Percentiles rank a stretch among this genome's conserved stretches.
Conservation (phyloP, 179 eudicot genomes). For the Heliamphora pulchella region DNA sequence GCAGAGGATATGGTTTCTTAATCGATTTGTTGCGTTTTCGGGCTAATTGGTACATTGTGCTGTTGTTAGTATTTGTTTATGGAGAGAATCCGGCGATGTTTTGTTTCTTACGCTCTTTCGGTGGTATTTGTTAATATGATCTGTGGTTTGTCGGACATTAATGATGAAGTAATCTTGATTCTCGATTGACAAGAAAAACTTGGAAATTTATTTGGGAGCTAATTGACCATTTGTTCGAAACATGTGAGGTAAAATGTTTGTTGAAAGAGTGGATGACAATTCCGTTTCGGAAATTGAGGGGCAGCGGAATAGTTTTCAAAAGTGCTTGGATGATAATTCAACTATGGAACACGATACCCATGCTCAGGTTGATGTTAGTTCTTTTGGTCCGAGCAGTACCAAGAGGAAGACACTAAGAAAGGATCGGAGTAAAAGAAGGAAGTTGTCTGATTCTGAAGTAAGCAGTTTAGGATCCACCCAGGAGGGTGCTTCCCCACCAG, state of each 20-base stretch:
- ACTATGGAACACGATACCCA: neutral
- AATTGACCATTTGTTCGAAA: neutral
- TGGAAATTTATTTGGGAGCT: neutral
- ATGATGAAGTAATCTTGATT: neutral
- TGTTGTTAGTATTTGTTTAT: neutral
- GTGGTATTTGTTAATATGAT: neutral
- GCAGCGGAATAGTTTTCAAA: neutral
- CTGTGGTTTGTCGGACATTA: neutral
- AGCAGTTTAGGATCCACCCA: neutral
- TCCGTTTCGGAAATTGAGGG: neutral
- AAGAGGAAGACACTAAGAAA: neutral
- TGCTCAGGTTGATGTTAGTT: neutral
- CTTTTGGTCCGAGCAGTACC: neutral
- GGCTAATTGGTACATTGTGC: neutral
- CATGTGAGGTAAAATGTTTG: neutral
- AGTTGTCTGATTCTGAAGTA: neutral
- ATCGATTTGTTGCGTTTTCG: neutral
- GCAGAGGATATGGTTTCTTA: neutral
- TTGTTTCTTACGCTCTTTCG: neutral
- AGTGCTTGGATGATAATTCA: constrained; percentile 4
- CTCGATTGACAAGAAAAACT: neutral
- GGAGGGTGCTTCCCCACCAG: neutral
- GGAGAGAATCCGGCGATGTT: neutral
- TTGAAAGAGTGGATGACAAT: neutral
- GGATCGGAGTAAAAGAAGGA: neutral